Conservation (phyloP, 345 rosid species). For the Eucalyptus shirleyi region DNA sequence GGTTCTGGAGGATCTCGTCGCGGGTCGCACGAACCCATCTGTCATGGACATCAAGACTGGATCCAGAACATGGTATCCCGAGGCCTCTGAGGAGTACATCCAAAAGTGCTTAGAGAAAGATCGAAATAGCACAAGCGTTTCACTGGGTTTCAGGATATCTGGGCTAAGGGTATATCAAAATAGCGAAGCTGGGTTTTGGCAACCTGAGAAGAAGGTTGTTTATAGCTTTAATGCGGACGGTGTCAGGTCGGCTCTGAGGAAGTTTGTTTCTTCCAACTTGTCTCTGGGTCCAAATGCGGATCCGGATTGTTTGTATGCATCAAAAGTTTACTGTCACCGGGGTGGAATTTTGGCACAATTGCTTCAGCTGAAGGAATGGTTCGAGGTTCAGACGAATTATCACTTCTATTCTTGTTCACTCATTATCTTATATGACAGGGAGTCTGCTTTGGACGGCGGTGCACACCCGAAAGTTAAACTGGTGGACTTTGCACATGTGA, state of each 20-base stretch:
- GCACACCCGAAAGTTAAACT: conserved; percentile 49
- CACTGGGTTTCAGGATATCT: conserved; percentile 69
- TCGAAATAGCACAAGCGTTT: conserved; percentile 26
- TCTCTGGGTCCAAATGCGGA: neutral
- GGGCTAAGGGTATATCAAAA: conserved; percentile 46
- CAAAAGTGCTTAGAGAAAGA: conserved; percentile 60
- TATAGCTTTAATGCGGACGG: conserved; percentile 24
- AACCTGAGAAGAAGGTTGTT: conserved; percentile 46
- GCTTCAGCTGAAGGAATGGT: conserved; percentile 80
- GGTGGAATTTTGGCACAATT: conserved; percentile 63
- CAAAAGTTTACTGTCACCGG: conserved; percentile 45
- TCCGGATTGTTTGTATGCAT: conserved; percentile 54
- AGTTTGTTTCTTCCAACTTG: conserved; percentile 70
- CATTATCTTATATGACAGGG: conserved; percentile 59
- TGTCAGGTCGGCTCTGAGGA: conserved; percentile 43
- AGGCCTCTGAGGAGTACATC: conserved; percentile 62
- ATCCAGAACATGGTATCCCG: conserved; percentile 91
- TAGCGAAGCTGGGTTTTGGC: conserved; percentile 46
- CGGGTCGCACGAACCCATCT: conserved; percentile 29
- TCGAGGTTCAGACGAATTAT: conserved; percentile 77
- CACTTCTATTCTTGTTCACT: conserved; percentile 88
- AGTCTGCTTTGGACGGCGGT: conserved; percentile 16
- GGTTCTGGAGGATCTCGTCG: conserved; percentile 50
- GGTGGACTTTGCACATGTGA: conserved; percentile 89
- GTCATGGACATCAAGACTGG: conserved; percentile 89